Conservation (phyloP, 108 stramenopile genomes). For the Cyclotella kingstonii region DNA sequence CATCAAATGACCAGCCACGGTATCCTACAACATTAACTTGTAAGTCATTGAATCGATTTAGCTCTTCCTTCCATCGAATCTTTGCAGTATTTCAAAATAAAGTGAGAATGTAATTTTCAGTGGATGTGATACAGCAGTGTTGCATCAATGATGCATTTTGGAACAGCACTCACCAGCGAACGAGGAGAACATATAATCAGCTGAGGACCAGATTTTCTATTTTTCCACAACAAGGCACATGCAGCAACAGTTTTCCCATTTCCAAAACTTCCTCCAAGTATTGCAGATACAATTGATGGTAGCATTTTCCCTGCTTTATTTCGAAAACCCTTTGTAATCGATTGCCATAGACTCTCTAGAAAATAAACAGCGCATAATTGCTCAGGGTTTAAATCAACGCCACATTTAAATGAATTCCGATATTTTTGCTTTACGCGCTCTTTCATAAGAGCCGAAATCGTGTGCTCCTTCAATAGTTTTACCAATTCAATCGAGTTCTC, state of each 20-base stretch:
- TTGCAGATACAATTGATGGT: conserved; percentile 25
- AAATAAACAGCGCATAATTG: conserved; percentile 28
- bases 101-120: not conserved
- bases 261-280: conserved; percentile 44
- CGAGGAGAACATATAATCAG: conserved; percentile 55
- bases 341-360: conserved; percentile 32
- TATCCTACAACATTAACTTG: conserved; percentile 7
- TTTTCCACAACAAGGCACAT: conserved; percentile 54
- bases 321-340: not conserved
- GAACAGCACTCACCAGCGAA: conserved; percentile 71
- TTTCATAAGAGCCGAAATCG: no score
- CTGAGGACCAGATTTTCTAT: conserved; percentile 53
- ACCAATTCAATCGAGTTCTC: no score
- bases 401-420: conserved; percentile 7
- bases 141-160: no score
- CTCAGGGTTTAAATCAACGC: conserved; percentile 15
- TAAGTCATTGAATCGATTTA: conserved; percentile 48
- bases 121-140: not conserved
- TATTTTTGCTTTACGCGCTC: conserved; percentile 8
- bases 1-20: conserved; percentile 1
- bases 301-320: not conserved
- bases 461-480: no score
- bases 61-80: conserved; percentile 73
- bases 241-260: conserved; percentile 67
- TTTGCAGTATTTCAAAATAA: conserved; percentile 10